phyloP scores from a whole-genome alignment of 441 rosid species.

The Sinapis alba region DNA sequence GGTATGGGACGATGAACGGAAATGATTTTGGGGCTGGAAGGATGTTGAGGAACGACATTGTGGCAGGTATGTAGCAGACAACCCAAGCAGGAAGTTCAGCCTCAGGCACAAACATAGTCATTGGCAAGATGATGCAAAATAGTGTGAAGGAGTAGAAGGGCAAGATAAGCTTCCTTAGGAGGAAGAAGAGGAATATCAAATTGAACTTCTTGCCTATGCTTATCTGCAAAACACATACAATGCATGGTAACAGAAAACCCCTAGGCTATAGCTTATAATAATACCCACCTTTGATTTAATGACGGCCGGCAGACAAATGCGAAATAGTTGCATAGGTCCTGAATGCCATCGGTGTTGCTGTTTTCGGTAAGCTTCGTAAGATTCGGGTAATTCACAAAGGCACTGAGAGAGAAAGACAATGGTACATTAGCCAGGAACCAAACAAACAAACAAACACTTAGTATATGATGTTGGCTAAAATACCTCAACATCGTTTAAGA shows the following conservation, averaged over 20 bases:
- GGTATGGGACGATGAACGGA: slow-evolving; percentile 93
- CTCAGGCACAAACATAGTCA: slow-evolving; percentile 95
- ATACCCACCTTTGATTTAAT: slow-evolving; percentile 63
- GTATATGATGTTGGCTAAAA: neutral
- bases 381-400: slow-evolving; percentile 90
- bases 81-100: slow-evolving; percentile 93
- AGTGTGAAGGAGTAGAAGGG: slow-evolving; percentile 96
- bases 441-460: neutral
- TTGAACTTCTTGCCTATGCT: slow-evolving; percentile 79
- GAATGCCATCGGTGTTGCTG: slow-evolving; percentile 98
- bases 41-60: slow-evolving; percentile 94
- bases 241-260: neutral
- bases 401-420: slow-evolving; percentile 53
- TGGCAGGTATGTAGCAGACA: slow-evolving; percentile 93
- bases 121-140: slow-evolving; percentile 89
- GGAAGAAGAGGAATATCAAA: slow-evolving; percentile 87
- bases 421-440: neutral
- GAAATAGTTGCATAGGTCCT: slow-evolving; percentile 96
- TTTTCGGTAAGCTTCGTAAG: slow-evolving; percentile 92
- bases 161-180: slow-evolving; percentile 78
- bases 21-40: slow-evolving; percentile 90
- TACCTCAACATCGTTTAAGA: slow-evolving; percentile 89
- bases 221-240: slow-evolving; percentile 54
- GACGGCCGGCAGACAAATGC: slow-evolving; percentile 73
- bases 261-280: neutral